Evolutionary conservation across 257 asterid genomes (phyloP), one percentile per base, ranked within the genome.

Genomic region (Voacanga thouarsii): DNA sequence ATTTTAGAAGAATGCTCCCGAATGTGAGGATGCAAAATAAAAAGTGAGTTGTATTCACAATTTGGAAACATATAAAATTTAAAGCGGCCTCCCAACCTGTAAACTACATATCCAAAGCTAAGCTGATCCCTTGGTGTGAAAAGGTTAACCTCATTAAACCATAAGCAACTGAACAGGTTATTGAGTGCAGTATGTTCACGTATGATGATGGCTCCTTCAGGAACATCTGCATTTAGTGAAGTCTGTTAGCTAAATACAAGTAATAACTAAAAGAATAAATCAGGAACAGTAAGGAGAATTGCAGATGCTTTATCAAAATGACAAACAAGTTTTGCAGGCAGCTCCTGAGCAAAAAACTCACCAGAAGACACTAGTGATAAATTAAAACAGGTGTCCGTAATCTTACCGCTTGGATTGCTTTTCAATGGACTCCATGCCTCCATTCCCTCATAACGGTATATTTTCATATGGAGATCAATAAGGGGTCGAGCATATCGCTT

Each of bases 91-190:
- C 89, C 90, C 77, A 93, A 81, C 85, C 99, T 90, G 85, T 92
- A 88, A 43, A 87, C 97, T 10, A 92, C 96, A 61, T 93, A 96
- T 53, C 99, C 99, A 61, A 95, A 95, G 85, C 99, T 93, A 68
- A 95, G 90, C 89, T 95, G 99, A 83, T 95, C 99, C 84, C 99
- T 89, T 2, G 99, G 99, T 11, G 98, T 96, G 68, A 93, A 87
- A 79, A 93, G 96, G 84, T 96, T 85, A 66, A 96, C 99, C 88
- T 96, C 99, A 12, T 96, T 93, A 92, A 92, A 96, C 99, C 99
- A 95, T 78, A 95, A 87, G 90, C 99, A 95, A 82, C 98, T 93
- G 74, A 94, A 92, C 80, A 95, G 89, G 78, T 95, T 91, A 75
- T 86, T 95, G 78, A 92, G 43, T 4, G 91, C 84, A 18, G 97